Conservation (phyloP, 352 stramenopile species). For the Globisporangium spiculum region DNA sequence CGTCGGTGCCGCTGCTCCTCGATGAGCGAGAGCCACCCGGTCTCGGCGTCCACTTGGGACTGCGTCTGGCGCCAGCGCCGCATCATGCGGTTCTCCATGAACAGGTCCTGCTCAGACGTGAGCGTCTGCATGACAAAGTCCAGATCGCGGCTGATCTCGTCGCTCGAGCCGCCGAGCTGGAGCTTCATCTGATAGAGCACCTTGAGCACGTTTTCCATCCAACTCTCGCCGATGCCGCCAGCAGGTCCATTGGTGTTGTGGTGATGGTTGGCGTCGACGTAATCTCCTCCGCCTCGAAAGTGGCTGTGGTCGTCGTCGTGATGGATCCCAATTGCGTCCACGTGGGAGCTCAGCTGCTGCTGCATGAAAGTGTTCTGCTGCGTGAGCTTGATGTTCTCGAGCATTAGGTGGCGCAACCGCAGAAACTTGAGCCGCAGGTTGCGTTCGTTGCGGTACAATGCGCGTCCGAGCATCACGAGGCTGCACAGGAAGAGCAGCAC, state of each 20-base stretch:
- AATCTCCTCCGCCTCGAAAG: neutral
- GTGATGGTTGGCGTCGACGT: neutral
- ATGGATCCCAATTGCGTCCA: conserved; percentile 56
- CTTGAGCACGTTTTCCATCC: conserved; percentile 72
- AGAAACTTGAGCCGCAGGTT: conserved; percentile 50
- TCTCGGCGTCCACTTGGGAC: conserved; percentile 20
- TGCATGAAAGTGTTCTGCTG: conserved; percentile 68
- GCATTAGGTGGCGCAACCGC: conserved; percentile 46
- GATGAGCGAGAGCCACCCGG: conserved; percentile 49
- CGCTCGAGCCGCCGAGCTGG: conserved; percentile 27
- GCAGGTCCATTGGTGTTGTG: conserved; percentile 2
- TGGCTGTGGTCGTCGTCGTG: conserved; percentile 12
- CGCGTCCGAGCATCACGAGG: conserved; percentile 34
- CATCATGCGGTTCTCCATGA: conserved; percentile 27
- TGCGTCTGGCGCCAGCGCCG: conserved; percentile 19
- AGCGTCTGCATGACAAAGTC: conserved; percentile 73
- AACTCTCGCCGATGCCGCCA: conserved; percentile 48
- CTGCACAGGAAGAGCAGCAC: conserved; percentile 37
- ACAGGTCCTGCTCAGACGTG: conserved; percentile 62
- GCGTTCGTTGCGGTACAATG: conserved; percentile 41
- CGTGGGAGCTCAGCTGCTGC: conserved; percentile 57
- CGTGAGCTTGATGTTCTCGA: conserved; percentile 60
- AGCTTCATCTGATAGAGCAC: conserved; percentile 49
- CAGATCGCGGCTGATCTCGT: conserved; percentile 42
- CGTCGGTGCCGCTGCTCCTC: conserved; percentile 45